These are phyloP conservation scores for Ilyonectria robusta DNA, from an alignment of 2,329 filamentous ascomycete species.

Conservation along the genomic window DNA sequence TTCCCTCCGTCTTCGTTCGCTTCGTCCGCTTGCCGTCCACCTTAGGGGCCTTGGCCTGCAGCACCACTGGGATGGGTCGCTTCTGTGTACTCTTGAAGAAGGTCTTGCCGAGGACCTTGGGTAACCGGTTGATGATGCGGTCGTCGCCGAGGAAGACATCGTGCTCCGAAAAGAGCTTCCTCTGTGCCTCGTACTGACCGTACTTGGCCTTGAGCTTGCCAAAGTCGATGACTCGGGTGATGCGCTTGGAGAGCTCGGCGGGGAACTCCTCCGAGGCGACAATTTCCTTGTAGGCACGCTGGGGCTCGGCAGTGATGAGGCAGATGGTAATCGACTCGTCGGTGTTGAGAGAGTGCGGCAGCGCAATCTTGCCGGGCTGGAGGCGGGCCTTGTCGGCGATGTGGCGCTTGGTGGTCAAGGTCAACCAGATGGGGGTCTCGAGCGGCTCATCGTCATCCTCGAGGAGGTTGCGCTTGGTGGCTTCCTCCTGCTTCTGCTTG, in stretches of 20 bases:
- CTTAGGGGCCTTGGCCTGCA: constrained; percentile 75
- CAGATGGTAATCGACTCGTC: constrained; percentile 79
- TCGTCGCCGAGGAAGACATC: constrained; percentile 96
- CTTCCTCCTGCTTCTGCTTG: constrained; percentile 60
- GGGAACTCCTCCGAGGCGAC: constrained; percentile 82
- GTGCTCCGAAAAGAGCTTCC: constrained; percentile 87
- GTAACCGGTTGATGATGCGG: constrained; percentile 81
- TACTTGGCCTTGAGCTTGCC: constrained; percentile 87
- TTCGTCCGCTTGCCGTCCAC: constrained; percentile 71
- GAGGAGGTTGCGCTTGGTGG: constrained; percentile 71
- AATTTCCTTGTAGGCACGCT: constrained; percentile 92
- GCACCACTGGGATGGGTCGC: constrained; percentile 85
- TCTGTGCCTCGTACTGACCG: constrained; percentile 87
- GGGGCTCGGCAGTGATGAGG: constrained; percentile 85
- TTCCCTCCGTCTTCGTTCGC: constrained; percentile 61
- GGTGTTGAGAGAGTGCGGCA: constrained; percentile 83
- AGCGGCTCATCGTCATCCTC: constrained; percentile 59
- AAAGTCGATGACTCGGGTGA: constrained; percentile 84
- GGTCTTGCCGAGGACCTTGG: constrained; percentile 86
- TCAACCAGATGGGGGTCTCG: constrained; percentile 73
- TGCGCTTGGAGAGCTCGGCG: constrained; percentile 73
- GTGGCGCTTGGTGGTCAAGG: constrained; percentile 75
- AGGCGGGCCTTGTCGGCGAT: constrained; percentile 81
- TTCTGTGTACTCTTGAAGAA: constrained; percentile 91
- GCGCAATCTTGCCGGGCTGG: constrained; percentile 85